phyloP scores from a whole-genome alignment of 352 stramenopile genomes.

The Aphanomyces euteiches region DNA sequence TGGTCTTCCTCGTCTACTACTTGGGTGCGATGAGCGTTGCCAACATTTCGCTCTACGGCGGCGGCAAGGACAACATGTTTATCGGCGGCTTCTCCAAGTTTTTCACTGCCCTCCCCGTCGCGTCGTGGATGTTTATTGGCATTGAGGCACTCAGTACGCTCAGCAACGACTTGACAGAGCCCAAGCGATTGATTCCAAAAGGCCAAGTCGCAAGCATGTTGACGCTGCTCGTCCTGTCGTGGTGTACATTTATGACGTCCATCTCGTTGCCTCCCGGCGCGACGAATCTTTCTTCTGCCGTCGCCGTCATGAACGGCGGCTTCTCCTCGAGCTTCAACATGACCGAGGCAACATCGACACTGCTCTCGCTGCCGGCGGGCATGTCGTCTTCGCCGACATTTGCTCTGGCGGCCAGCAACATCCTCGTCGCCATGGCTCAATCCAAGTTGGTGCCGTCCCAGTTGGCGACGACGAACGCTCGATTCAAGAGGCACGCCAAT shows the following conservation, averaged over 20 bases:
- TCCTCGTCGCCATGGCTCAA: conserved; percentile 29
- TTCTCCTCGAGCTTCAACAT: conserved; percentile 25
- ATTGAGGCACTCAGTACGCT: conserved; percentile 32
- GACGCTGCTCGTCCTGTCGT: conserved; percentile 8
- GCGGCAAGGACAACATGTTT: neutral
- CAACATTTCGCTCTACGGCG: neutral
- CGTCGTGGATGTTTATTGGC: conserved; percentile 34
- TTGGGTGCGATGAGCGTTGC: conserved; percentile 31
- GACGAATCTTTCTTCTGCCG: neutral
- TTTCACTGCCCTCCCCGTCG: conserved; percentile 31
- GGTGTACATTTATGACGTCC: conserved; percentile 32
- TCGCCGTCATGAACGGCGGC: conserved; percentile 27
- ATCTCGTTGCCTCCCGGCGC: conserved; percentile 23
- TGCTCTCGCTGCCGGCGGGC: conserved; percentile 33
- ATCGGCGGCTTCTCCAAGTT: conserved; percentile 14
- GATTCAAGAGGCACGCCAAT: conserved; percentile 33
- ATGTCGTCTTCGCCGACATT: conserved; percentile 31
- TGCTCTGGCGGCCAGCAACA: conserved; percentile 1
- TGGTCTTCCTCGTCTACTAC: conserved; percentile 26
- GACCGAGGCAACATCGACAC: conserved; percentile 1
- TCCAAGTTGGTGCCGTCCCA: conserved; percentile 30
- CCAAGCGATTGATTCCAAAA: conserved; percentile 23
- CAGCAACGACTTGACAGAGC: conserved; percentile 27
- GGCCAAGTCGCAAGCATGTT: conserved; percentile 28
- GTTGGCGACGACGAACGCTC: conserved; percentile 30